A percentile compares a stretch with the other conserved stretches of the same genome.
Evolutionary conservation across 2,329 filamentous ascomycete species (phyloP).

Genomic region (Allantophomopsis cytisporea): DNA sequence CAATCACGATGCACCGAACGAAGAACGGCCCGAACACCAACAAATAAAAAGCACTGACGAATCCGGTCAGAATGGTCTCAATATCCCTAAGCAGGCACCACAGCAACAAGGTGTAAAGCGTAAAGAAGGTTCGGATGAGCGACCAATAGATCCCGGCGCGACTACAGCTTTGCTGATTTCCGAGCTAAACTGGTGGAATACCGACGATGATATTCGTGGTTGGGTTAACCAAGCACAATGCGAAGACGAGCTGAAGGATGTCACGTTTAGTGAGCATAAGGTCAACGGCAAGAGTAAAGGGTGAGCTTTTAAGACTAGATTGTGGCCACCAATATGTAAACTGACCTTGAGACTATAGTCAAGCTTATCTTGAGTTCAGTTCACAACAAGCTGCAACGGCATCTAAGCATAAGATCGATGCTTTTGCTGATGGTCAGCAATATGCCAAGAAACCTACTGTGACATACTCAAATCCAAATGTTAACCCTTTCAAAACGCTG

Average conservation of each 20-base stretch:
- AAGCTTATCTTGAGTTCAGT: slow-evolving; percentile 75
- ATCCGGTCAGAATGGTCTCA: slow-evolving; percentile 18
- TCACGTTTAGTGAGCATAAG: slow-evolving; percentile 97
- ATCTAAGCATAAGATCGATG: slow-evolving; percentile 69
- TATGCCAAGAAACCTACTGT: slow-evolving; percentile 53
- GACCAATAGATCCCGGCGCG: slow-evolving; percentile 43
- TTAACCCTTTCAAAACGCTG: slow-evolving; percentile 82
- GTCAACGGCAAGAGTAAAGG: slow-evolving; percentile 98
- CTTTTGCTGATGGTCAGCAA: slow-evolving; percentile 35
- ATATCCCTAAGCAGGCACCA: slow-evolving; percentile 20
- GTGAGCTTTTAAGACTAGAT: slow-evolving; percentile 34
- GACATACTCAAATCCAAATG: slow-evolving; percentile 60
- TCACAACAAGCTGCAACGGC: slow-evolving; percentile 77
- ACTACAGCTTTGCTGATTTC: slow-evolving; percentile 70
- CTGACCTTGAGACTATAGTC: slow-evolving; percentile 22
- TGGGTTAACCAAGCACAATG: slow-evolving; percentile 71
- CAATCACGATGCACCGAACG: slow-evolving; percentile 7
- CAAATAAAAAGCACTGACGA: slow-evolving; percentile 27
- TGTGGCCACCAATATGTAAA: not conserved
- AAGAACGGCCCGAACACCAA: slow-evolving; percentile 18
- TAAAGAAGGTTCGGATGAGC: slow-evolving; percentile 43
- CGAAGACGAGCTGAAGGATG: slow-evolving; percentile 77
- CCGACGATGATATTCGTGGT: slow-evolving; percentile 84
- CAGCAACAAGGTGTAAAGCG: slow-evolving; percentile 44
- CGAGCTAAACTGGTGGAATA: slow-evolving; percentile 93